A percentile compares a stretch with the other conserved stretches of the same genome.
phyloP scores from a whole-genome alignment of 345 rosid genomes.

The Bruguiera gymnorhiza region DNA sequence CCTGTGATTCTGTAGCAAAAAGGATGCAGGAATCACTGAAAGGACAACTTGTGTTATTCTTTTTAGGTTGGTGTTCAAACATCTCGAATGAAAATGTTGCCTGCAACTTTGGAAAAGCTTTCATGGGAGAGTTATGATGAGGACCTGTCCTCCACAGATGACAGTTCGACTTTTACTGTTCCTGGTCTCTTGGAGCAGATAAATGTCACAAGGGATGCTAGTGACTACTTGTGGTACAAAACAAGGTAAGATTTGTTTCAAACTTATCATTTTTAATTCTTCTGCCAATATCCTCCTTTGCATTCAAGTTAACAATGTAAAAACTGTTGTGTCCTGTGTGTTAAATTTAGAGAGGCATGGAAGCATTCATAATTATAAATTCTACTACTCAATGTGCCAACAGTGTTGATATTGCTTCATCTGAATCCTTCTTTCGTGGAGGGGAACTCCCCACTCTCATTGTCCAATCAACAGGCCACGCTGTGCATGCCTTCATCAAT shows the following conservation, averaged over 20 bases:
- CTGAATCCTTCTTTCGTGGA: conserved; percentile 86
- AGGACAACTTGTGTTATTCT: background rate
- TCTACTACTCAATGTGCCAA: conserved; percentile 11
- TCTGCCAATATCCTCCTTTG: background rate
- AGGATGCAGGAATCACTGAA: background rate
- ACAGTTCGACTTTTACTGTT: conserved; percentile 27
- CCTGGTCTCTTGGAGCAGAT: conserved; percentile 47
- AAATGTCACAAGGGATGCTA: conserved; percentile 47
- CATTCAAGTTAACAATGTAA: background rate
- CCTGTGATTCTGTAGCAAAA: background rate
- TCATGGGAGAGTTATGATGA: conserved; percentile 87
- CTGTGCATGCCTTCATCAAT: conserved; percentile 81
- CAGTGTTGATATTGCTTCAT: conserved; percentile 72
- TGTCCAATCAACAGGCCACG: conserved; percentile 90
- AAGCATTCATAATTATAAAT: background rate
- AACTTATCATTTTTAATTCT: background rate
- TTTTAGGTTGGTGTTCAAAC: conserved; percentile 92
- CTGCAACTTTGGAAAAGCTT: conserved; percentile 48
- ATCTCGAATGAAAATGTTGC: conserved; percentile 88
- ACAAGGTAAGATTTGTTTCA: conserved; percentile 31
- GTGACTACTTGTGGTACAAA: conserved; percentile 66
- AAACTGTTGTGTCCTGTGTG: background rate
- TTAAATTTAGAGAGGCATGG: background rate
- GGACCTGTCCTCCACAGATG: conserved; percentile 24
- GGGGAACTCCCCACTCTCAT: conserved; percentile 89